phyloP scores from a whole-genome alignment of 2,329 filamentous ascomycete species.

The Hyphodiscus sp. region DNA sequence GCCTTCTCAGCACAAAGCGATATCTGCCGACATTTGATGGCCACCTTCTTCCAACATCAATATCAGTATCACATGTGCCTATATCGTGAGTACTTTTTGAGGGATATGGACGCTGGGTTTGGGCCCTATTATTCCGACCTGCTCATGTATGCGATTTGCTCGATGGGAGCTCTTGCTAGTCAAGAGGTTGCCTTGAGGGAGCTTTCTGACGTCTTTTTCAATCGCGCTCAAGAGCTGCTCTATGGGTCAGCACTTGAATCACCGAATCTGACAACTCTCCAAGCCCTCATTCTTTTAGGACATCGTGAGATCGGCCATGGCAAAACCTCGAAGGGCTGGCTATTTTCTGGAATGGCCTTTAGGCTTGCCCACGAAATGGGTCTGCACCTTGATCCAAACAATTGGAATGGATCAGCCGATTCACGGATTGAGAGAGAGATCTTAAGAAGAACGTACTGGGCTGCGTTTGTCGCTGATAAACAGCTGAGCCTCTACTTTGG shows the following conservation, averaged over 20 bases:
- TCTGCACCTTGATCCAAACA: conserved; percentile 44
- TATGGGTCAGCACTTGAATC: conserved; percentile 39
- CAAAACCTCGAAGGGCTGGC: conserved; percentile 43
- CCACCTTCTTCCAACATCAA: conserved; percentile 40
- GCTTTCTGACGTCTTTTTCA: conserved; percentile 38
- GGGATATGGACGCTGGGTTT: conserved; percentile 41
- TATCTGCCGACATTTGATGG: conserved; percentile 39
- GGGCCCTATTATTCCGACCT: conserved; percentile 45
- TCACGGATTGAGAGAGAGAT: conserved; percentile 40
- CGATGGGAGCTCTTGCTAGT: conserved; percentile 42
- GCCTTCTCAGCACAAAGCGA: conserved; percentile 39
- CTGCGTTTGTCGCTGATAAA: conserved; percentile 43
- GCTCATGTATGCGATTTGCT: conserved; percentile 42
- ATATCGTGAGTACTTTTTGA: conserved; percentile 44
- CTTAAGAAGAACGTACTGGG: conserved; percentile 43
- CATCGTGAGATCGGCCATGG: conserved; percentile 43
- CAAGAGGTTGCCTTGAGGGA: conserved; percentile 31
- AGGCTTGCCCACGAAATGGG: conserved; percentile 46
- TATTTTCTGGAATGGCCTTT: conserved; percentile 47
- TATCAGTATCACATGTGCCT: conserved; percentile 45
- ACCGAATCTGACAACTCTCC: conserved; percentile 41
- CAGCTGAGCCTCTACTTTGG: conserved; percentile 46
- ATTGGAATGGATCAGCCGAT: conserved; percentile 39
- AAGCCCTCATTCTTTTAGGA: conserved; percentile 39
- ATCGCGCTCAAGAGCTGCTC: conserved; percentile 37